Evolutionary conservation across 2,329 filamentous ascomycete species (phyloP), one percentile per base, ranked within the genome.

Genomic region (Aureobasidium leucospermi): DNA sequence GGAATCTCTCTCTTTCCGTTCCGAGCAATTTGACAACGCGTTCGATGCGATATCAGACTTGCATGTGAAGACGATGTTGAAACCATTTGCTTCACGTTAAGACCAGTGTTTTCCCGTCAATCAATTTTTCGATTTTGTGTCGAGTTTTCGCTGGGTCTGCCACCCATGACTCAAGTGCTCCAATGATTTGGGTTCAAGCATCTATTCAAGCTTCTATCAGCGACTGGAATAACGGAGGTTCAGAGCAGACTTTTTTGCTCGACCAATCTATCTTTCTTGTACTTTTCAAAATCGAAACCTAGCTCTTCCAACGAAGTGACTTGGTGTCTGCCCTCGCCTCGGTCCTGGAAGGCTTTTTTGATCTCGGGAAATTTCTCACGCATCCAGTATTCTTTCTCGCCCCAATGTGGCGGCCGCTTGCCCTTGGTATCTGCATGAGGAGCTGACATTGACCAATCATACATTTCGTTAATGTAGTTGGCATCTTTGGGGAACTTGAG

Each of bases 391-490:
- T 87, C 76, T 71, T 85, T 82, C 48, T 84, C 81, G 8, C 81
- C 80, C 91, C 92, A 96, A 29, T 75, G 75, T 2, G 86, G 86
- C 31, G 89, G 86, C 63, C 80, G 46, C 71, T 90, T 93, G 1
- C 87, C 86, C 13, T 73, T 71, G 0, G 75, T 78, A 1, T 72
- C 69, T 11, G 68, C 74, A 32, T 64, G 59, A 3, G 57, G 48
- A 0, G 81, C 79, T 39, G 70, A 71, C 61, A 75, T 69, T 13
- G 81, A 80, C 85, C 85, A 89, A 47, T 83, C 79, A 62, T 86
- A 79, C 63, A 89, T 69, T 66, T 78, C 78, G 64, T 92, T 90
- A 69, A 92, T 85, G 63, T 89, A 89, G 19, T 80, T 72, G 0
- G 80, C 86, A 69, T 93, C 89, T 31, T 78, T 80, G 0, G 84